Evolutionary conservation across 2,329 filamentous ascomycete genomes (phyloP), one percentile per base, ranked within the genome.

Genomic region (Periconia macrospinosa): DNA sequence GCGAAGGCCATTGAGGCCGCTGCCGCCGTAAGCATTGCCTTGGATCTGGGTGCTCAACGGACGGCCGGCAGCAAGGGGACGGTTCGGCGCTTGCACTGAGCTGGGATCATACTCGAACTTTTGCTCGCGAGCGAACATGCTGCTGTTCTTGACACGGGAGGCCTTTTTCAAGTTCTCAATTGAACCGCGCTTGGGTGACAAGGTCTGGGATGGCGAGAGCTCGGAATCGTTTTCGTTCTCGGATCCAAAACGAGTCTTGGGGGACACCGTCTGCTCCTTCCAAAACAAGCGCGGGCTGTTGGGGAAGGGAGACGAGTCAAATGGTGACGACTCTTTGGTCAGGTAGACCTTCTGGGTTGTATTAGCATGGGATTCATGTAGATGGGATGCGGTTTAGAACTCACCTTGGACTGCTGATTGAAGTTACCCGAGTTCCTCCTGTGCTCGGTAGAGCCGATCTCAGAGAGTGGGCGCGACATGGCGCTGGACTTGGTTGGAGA

Each of bases 91-190:
- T 44, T 89, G 88, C 50, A 92, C 77, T 61, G 86, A 85, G 52
- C 88, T 83, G 27, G 92, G 91, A 73, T 97, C 91, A 79, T 97
- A 97, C 78, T 95, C 90, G 73, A 92, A 86, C 77, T 92, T 92
- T 70, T 92, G 89, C 76, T 97, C 92, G 51, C 92, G 88, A 41
- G 91, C 92, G 72, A 96, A 91, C 82, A 97, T 97, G 78, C 88
- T 96, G 83, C 93, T 97, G 79, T 96, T 97, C 82, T 93, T 96
- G 67, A 99, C 94, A 56, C 94, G 89, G 51, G 93, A 96, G 30
- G 92, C 92, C 72, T 88, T 91, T 78, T 97, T 95, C 55, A 99
- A 83, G 69, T 92, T 92, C 82, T 99, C 94, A 62, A 99, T 92
- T 17, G 93, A 97, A 44, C 91, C 90, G 70, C 93, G 89, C 53